Base-by-base conservation (phyloP, 1,139 yeast species). In the Yamadazyma pseudoaaseri region DNA sequence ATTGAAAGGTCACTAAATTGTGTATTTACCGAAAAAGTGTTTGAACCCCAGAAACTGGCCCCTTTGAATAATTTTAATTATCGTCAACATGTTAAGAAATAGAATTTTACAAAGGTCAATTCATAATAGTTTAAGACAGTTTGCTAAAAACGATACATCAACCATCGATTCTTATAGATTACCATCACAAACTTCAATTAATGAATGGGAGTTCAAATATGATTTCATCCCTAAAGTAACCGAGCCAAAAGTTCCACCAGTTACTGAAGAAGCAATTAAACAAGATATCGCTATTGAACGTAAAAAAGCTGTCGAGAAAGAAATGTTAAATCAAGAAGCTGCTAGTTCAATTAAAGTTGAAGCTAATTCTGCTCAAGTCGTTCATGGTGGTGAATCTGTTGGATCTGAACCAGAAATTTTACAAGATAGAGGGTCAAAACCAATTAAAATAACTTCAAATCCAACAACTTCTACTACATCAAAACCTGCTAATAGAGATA, bases 191-290 rank as follows among this genome's bases (percentile, higher is more conserved):
- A 65, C 74, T 2, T 69, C 74, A 22, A 65, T 70, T 48, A 62
- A 60, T 48, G 70, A 74, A 52, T 61, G 70, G 68, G 76, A 66
- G 45, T 75, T 73, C 58, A 73, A 70, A 48, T 74, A 75, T 48
- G 75, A 70, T 49, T 70, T 65, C 42, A 60, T 68, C 35, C 75
- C 75, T 16, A 66, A 64, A 44, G 60, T 60, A 11, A 36, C 62
- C 8, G 67, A 67, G 34, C 73, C 77, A 14, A 70, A 73, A 51
- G 66, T 74, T 16, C 80, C 81, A 6, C 76, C 80, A 4, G 58
- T 74, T 35, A 67, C 74, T 33, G 59, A 64, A 16, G 73, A 73
- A 43, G 80, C 80, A 2, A 70, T 74, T 26, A 59, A 66, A 41
- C 75, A 66, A 39, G 75, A 70, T 44, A 63, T 68, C 45, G 76